These are phyloP conservation scores for Penicillium canariense DNA, from an alignment of 495 filamentous ascomycete genomes.

Conservation along the genomic window DNA sequence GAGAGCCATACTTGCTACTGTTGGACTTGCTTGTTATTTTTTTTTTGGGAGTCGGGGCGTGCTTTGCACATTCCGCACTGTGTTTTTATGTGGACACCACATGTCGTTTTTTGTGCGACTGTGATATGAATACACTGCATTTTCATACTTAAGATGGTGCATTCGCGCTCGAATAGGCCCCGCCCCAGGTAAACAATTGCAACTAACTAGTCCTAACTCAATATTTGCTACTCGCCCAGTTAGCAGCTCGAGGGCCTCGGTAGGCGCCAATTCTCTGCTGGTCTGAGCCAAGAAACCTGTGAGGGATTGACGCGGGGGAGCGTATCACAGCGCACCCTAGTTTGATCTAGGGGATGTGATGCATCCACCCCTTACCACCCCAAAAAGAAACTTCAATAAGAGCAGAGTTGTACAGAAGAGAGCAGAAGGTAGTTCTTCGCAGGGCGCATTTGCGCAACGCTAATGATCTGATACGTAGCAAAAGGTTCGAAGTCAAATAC, in stretches of 20 bases:
- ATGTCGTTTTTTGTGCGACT: neutral
- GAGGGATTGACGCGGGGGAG: conserved; percentile 11
- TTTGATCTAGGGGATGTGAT: neutral
- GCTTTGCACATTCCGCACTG: conserved; percentile 14
- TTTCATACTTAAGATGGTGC: neutral
- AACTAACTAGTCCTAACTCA: too few species aligned
- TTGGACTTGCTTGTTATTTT: conserved; percentile 5
- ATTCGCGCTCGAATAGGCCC: neutral
- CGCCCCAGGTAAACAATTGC: neutral
- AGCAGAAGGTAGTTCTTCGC: neutral
- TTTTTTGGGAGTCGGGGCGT: conserved; percentile 14
- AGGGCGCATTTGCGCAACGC: neutral
- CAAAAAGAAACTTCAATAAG: neutral
- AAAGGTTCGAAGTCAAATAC: neutral
- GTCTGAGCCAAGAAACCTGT: neutral
- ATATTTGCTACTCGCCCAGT: too few species aligned
- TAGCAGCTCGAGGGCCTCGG: too few species aligned
- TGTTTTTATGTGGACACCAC: neutral
- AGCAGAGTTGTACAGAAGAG: neutral
- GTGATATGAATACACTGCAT: conserved; percentile 10
- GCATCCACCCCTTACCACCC: neutral
- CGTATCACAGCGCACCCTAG: neutral
- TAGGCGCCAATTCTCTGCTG: neutral
- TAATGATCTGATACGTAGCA: conserved; percentile 8
- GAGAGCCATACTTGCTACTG: conserved; percentile 15